A percentile compares a stretch with the other conserved stretches of the same genome.
Conservation (phyloP, 108 stramenopile species). For the Craspedostauros australis region DNA sequence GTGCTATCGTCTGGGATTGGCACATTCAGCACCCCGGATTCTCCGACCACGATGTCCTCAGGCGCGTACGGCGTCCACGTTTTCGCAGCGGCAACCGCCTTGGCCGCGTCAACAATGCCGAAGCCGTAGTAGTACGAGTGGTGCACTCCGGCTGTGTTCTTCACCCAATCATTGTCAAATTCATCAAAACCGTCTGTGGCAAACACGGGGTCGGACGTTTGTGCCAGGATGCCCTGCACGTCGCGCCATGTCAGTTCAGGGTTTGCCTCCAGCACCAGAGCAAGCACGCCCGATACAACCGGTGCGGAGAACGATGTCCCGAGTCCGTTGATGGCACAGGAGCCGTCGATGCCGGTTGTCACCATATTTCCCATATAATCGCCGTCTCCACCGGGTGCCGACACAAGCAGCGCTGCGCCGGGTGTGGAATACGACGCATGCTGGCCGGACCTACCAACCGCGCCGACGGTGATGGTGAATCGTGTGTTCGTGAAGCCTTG, state of each 20-base stretch:
- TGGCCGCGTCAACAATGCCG: constrained; percentile 39
- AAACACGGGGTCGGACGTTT: constrained; percentile 20
- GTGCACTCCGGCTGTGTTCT: constrained; percentile 26
- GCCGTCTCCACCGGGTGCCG: constrained; percentile 31
- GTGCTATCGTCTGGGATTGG: constrained; percentile 10
- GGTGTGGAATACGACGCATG: constrained; percentile 30
- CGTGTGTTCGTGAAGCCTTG: constrained; percentile 11
- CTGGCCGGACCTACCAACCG: constrained; percentile 18
- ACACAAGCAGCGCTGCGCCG: constrained; percentile 29
- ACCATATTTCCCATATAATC: background rate
- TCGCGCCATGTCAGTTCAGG: constrained; percentile 21
- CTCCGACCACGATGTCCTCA: constrained; percentile 13
- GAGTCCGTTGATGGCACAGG: background rate
- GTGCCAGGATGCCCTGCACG: constrained; percentile 37
- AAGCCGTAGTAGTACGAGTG: constrained; percentile 41
- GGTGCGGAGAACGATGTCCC: constrained; percentile 17
- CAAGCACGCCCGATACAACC: constrained; percentile 17
- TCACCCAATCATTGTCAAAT: too few relatives aligned
- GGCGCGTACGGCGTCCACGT: constrained; percentile 19
- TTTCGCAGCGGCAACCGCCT: constrained; percentile 21
- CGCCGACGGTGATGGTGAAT: constrained; percentile 32
- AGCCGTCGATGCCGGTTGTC: background rate
- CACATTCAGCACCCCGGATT: constrained; percentile 5
- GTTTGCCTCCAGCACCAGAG: constrained; percentile 22
- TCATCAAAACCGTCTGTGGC: constrained; percentile 11